Percentiles rank a stretch among this genome's conserved stretches.
Conservation (phyloP, 768 basidiomycete genomes). For the Piloderma croceum region DNA sequence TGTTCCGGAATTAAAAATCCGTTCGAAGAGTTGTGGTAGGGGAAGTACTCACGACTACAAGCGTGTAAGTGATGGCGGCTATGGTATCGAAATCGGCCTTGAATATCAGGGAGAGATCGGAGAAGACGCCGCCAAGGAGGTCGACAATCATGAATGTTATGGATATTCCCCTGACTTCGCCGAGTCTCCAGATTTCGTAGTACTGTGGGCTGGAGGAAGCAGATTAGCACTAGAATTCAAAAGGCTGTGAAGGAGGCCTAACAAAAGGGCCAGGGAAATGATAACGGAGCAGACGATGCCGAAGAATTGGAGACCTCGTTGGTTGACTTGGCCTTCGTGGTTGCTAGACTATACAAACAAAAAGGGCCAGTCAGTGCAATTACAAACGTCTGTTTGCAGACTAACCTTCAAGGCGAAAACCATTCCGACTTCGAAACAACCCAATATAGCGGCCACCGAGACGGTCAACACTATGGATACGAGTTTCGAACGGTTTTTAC, state of each 20-base stretch:
- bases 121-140: conserved; percentile 64
- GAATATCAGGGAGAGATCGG: conserved; percentile 63
- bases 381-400: too few species aligned
- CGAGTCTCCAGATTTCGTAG: conserved; percentile 63
- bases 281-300: conserved; percentile 58
- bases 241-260: conserved; percentile 27
- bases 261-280: conserved; percentile 42
- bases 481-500: conserved; percentile 32
- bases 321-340: conserved; percentile 13
- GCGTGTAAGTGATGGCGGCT: conserved; percentile 55
- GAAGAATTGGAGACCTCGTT: conserved; percentile 41
- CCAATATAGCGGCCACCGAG: conserved; percentile 39
- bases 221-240: conserved; percentile 16
- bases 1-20: too few species aligned
- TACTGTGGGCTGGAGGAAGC: conserved; percentile 54
- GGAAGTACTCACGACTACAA: conserved; percentile 48
- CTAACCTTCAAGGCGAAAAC: conserved; percentile 52
- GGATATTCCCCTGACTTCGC: conserved; percentile 64
- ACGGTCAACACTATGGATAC: conserved; percentile 33
- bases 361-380: too few species aligned
- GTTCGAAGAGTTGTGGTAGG: not conserved
- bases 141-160: conserved; percentile 67
- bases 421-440: conserved; percentile 53
- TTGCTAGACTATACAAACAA: conserved; percentile 12
- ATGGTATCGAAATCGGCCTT: conserved; percentile 56